These are phyloP conservation scores for Debaryomyces coudertii DNA, from an alignment of 1,139 yeast species.

Conservation along the genomic window DNA sequence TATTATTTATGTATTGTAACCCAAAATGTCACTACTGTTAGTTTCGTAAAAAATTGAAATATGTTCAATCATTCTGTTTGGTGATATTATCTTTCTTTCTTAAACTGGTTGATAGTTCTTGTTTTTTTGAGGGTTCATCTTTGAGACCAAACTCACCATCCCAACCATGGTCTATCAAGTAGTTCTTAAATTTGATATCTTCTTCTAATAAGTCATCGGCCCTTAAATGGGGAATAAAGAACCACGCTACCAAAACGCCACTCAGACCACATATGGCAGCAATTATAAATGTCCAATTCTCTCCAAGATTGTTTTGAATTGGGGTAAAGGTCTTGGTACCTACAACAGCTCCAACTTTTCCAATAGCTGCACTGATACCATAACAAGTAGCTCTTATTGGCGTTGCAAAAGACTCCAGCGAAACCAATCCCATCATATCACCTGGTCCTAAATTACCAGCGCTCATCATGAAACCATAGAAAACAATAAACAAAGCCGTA, in stretches of 20 bases:
- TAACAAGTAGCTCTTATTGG: constrained; percentile 72
- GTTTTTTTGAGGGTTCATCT: constrained; percentile 26
- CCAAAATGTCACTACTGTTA: too few species aligned
- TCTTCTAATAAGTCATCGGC: constrained; percentile 70
- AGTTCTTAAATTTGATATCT: constrained; percentile 64
- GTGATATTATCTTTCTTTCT: too few species aligned
- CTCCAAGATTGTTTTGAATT: constrained; percentile 36
- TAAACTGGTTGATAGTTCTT: constrained; percentile 4
- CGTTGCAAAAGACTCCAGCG: constrained; percentile 73
- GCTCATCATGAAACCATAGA: constrained; percentile 52
- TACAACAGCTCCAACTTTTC: constrained; percentile 54
- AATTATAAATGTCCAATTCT: constrained; percentile 51
- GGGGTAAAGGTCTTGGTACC: constrained; percentile 51
- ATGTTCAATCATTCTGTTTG: too few species aligned
- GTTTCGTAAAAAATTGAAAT: too few species aligned
- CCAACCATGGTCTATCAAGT: constrained; percentile 69
- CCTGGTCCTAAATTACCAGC: constrained; percentile 79
- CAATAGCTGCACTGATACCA: constrained; percentile 52
- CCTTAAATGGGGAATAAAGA: constrained; percentile 67
- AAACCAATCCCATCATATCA: constrained; percentile 67
- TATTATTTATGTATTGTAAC: neutral
- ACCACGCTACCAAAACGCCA: constrained; percentile 62
- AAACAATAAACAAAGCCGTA: constrained; percentile 47
- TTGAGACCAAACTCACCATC: constrained; percentile 57
- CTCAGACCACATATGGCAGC: constrained; percentile 72